A percentile compares a stretch with the other conserved stretches of the same genome.
Evolutionary conservation across 2,329 filamentous ascomycete species (phyloP).

Genomic region (Emericellopsis cladophorae): DNA sequence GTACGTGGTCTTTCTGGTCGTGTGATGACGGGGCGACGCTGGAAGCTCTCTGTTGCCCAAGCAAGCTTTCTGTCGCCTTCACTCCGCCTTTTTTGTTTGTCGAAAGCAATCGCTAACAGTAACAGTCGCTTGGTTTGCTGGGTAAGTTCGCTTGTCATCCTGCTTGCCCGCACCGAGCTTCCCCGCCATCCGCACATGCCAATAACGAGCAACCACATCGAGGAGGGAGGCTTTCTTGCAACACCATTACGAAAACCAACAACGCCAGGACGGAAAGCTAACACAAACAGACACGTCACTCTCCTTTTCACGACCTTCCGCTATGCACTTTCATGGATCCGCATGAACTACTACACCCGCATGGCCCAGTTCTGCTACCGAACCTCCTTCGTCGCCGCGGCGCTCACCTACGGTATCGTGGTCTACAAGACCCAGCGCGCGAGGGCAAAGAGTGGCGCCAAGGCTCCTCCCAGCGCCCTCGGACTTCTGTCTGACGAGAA

Average conservation of each 20-base stretch:
- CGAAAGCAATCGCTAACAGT: constrained; percentile 16
- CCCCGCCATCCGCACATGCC: constrained; percentile 1
- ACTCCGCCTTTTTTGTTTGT: not conserved
- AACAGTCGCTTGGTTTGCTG: constrained; percentile 66
- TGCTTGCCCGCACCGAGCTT: constrained; percentile 3
- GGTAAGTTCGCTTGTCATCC: constrained; percentile 42
- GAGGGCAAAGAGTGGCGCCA: constrained; percentile 61
- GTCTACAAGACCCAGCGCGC: constrained; percentile 96
- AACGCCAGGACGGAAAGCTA: not conserved
- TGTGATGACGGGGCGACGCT: no score
- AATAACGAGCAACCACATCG: not conserved
- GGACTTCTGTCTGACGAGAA: constrained; percentile 80
- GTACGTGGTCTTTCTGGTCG: constrained; percentile 36
- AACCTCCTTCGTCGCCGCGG: constrained; percentile 77
- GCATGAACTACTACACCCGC: constrained; percentile 72
- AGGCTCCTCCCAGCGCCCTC: constrained; percentile 44
- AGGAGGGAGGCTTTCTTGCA: not conserved
- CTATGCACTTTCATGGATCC: constrained; percentile 76
- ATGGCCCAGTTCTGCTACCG: constrained; percentile 80
- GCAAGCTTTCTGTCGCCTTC: no score
- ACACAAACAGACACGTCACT: constrained; percentile 57
- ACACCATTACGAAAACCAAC: not conserved
- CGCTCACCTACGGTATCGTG: constrained; percentile 90
- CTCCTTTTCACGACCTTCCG: constrained; percentile 73
- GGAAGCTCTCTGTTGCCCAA: no score